Percentiles rank a stretch among this genome's conserved stretches.
Conservation (phyloP, 192 early-diverging fungal genomes). For the Coemansia brasiliensis region DNA sequence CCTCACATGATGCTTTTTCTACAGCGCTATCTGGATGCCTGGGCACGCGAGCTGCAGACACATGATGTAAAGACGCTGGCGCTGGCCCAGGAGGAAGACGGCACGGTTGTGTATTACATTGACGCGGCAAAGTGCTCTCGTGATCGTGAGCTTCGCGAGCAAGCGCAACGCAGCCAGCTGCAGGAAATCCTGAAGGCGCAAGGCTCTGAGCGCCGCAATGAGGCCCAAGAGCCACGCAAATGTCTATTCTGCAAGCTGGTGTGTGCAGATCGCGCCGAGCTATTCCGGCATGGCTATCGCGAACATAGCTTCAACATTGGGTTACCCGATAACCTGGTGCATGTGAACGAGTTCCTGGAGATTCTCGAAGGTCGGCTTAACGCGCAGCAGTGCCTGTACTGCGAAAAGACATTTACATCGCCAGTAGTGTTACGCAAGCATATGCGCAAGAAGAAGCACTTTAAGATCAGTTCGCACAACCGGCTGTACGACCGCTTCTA, state of each 20-base stretch:
- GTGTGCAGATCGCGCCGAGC: conserved; percentile 63
- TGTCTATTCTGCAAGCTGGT: conserved; percentile 92
- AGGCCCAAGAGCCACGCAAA: conserved; percentile 67
- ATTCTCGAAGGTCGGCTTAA: conserved; percentile 73
- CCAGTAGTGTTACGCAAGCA: conserved; percentile 88
- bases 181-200: conserved; percentile 73
- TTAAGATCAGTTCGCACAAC: conserved; percentile 89
- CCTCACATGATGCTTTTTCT: conserved; percentile 77
- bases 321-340: conserved; percentile 84
- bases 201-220: conserved; percentile 67
- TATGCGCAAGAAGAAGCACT: conserved; percentile 99
- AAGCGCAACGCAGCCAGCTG: conserved; percentile 70
- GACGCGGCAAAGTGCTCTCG: conserved; percentile 57
- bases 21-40: conserved; percentile 73
- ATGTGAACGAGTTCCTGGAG: conserved; percentile 77
- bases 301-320: conserved; percentile 96
- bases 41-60: conserved; percentile 58
- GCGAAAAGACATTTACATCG: conserved; percentile 89
- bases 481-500: conserved; percentile 91
- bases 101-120: conserved; percentile 36
- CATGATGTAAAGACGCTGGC: neutral
- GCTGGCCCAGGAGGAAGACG: neutral
- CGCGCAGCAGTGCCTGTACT: conserved; percentile 83
- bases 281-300: conserved; percentile 86
- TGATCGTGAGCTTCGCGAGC: conserved; percentile 71